Evolutionary conservation across 345 rosid genomes (phyloP).

Genomic region (Arabidopsis arenosa): DNA sequence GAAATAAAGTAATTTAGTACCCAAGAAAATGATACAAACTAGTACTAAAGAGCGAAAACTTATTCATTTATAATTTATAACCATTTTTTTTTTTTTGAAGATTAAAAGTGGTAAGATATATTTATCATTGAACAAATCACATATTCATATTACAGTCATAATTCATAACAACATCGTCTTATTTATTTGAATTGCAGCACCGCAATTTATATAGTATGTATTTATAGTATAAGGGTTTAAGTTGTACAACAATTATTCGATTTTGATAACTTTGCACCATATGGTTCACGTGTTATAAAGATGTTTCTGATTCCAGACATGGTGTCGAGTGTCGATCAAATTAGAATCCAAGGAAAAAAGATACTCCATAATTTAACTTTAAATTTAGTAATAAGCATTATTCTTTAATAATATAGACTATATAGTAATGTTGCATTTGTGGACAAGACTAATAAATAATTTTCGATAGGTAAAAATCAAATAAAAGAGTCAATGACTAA

Average conservation of each 20-base stretch:
- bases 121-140: background rate
- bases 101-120: background rate
- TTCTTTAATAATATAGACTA: constrained; percentile 2
- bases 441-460: background rate
- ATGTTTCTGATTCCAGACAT: background rate
- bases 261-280: background rate
- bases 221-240: background rate
- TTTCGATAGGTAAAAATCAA: background rate
- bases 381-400: background rate
- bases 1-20: too few relatives aligned
- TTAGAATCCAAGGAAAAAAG: constrained; percentile 31
- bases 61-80: too few relatives aligned
- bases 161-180: background rate
- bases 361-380: background rate
- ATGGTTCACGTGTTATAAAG: constrained; percentile 20
- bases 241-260: background rate
- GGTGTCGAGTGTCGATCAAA: constrained; percentile 26
- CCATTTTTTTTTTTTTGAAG: too few relatives aligned
- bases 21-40: too few relatives aligned
- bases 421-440: background rate
- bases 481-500: constrained; percentile 22
- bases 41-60: too few relatives aligned
- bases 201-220: background rate
- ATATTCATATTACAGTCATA: background rate
- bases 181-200: background rate